These are phyloP conservation scores for Mortierella antarctica DNA, from an alignment of 192 early-diverging fungal species.

Conservation along the genomic window DNA sequence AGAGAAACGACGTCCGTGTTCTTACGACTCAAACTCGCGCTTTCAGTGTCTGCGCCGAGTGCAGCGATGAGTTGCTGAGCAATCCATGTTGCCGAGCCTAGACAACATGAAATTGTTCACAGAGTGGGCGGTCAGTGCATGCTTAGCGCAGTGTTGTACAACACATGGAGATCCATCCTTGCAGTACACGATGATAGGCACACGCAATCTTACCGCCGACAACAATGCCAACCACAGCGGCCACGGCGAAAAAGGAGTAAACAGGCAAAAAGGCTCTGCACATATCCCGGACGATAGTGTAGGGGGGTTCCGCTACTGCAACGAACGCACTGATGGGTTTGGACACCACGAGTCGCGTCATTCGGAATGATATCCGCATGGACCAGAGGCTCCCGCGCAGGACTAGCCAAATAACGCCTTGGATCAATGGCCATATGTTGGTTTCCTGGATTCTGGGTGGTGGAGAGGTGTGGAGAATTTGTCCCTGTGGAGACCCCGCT, in stretches of 20 bases:
- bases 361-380: not conserved
- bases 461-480: no score
- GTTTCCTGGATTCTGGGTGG: not conserved
- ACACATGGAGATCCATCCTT: not conserved
- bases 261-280: constrained; percentile 42
- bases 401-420: not conserved
- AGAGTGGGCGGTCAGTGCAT: not conserved
- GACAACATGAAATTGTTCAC: not conserved
- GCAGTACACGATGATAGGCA: not conserved
- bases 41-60: constrained; percentile 24
- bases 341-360: not conserved
- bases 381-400: constrained; percentile 2
- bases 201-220: constrained; percentile 25
- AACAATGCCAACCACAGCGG: constrained; percentile 37
- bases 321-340: constrained; percentile 3
- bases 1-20: no score
- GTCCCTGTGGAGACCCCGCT: no score
- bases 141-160: not conserved
- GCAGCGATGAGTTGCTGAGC: constrained; percentile 36
- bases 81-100: constrained; percentile 39
- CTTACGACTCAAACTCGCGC: no score
- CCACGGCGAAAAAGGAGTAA: constrained; percentile 41
- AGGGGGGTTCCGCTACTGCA: constrained; percentile 17
- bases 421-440: not conserved
- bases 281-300: constrained; percentile 22